Base-by-base conservation (phyloP, 495 filamentous ascomycete genomes). In the Penicillium odoratum region DNA sequence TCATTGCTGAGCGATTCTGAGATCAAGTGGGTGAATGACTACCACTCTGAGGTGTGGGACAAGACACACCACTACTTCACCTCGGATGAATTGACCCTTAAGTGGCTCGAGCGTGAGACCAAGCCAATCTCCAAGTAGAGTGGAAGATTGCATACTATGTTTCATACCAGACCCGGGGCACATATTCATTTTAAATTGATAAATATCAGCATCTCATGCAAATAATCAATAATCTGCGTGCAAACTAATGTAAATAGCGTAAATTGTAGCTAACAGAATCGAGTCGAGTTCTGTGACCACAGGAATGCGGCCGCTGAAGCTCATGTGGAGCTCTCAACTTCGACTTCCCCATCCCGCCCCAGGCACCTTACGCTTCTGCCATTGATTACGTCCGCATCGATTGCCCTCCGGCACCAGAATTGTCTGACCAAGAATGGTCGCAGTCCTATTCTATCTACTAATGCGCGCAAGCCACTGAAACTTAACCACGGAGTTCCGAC, bases 21-120 rank as follows among this genome's bases (percentile, higher is more conserved):
- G 79, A 88, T 87, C 72, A 75, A 81, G 56, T 99, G 92, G 91
- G 71, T 99, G 53, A 94, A 97, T 66, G 79, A 84, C 49, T 96
- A 95, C 72, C 91, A 96, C 69, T 70, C 76, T 26, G 87, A 96
- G 68, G 85, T 99, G 18, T 82, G 83, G 71, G 83, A 88, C 55
- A 95, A 93, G 78, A 97, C 91, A 38, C 85, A 85, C 66, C 78
- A 75, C n/a, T 94, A 82, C 72, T 96, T 98, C 61, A 76, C 90
- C 66, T 74, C 83, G 3, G 89, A 90, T 63, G 75, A 83, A 52
- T 64, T 87, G 60, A 85, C 89, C 3, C 77, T 79, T 65, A 83
- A 80, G 49, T 99, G 94, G 94, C 74, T 99, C 65, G 76, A 91
- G 74, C 83, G 92, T 58, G 94, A 99, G 80, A 94, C 90, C 25